Conservation (phyloP, 1,284 basidiomycete species). For the Cerioporus squamosus region DNA sequence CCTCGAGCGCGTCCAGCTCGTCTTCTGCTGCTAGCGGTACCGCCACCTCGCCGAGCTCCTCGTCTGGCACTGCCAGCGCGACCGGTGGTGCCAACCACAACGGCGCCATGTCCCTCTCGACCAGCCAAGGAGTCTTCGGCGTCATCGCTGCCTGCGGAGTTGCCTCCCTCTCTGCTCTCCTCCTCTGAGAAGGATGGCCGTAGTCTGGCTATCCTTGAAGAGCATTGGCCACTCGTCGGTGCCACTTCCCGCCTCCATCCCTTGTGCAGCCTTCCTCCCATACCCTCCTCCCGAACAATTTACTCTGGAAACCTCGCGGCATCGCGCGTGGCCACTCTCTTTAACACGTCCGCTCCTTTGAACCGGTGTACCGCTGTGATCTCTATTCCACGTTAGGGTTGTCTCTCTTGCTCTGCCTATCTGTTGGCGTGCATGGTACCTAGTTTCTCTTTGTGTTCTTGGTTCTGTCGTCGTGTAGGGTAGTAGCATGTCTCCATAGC, state of each 20-base stretch:
- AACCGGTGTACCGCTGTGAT: constrained; percentile 1
- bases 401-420: not conserved
- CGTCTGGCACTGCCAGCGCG: constrained; percentile 9
- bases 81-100: constrained; percentile 4
- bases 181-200: constrained; percentile 23
- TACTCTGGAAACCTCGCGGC: constrained; percentile 10
- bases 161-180: constrained; percentile 30
- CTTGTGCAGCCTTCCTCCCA: constrained; percentile 25
- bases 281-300: constrained; percentile 2
- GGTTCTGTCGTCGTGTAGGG: not conserved
- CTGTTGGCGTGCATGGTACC: not conserved
- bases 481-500: not conserved
- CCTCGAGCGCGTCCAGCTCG: constrained; percentile 11
- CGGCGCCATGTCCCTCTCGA: constrained; percentile 15
- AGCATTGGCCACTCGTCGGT: not conserved
- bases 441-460: not conserved
- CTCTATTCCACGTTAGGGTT: not conserved
- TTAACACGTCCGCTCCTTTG: constrained; percentile 19
- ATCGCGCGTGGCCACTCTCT: constrained; percentile 12
- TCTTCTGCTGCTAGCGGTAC: constrained; percentile 11
- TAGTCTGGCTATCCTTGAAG: not conserved
- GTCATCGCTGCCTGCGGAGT: constrained; percentile 31
- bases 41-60: too few species aligned
- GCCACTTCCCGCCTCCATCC: not conserved
- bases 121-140: constrained; percentile 24